Evolutionary conservation across 495 filamentous ascomycete species (phyloP).

Genomic region (Cercophora scortea): DNA sequence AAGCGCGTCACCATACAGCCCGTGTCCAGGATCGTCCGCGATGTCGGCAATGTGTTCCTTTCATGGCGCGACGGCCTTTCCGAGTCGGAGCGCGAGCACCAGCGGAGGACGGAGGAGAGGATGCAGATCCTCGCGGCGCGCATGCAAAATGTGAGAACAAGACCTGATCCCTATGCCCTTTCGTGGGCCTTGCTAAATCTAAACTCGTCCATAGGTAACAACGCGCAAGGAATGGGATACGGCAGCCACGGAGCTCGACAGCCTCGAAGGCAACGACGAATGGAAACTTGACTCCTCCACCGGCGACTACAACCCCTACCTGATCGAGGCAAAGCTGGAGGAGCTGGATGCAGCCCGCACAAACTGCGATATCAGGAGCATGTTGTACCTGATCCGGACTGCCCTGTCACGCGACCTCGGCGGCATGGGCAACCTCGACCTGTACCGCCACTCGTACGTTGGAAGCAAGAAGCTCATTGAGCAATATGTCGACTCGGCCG

Average conservation of each 20-base stretch:
- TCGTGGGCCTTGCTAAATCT: not conserved
- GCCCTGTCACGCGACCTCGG: constrained; percentile 73
- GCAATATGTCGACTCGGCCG: constrained; percentile 70
- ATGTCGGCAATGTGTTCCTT: constrained; percentile 38
- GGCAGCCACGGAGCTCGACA: constrained; percentile 71
- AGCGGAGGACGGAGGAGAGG: constrained; percentile 45
- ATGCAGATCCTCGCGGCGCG: constrained; percentile 55
- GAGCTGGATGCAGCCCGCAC: constrained; percentile 70
- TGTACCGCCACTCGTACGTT: constrained; percentile 78
- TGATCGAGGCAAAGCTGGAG: constrained; percentile 60
- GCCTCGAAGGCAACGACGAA: constrained; percentile 67
- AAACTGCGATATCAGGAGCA: constrained; percentile 58
- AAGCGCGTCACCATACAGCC: constrained; percentile 8
- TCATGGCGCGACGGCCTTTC: constrained; percentile 50
- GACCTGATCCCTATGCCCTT: not conserved
- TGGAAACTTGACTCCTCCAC: constrained; percentile 61
- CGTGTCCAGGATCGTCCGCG: constrained; percentile 13
- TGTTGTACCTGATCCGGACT: constrained; percentile 78
- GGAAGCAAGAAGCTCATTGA: constrained; percentile 87
- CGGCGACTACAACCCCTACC: constrained; percentile 58
- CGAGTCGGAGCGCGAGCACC: constrained; percentile 44
- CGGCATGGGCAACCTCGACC: constrained; percentile 72
- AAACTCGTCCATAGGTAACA: constrained; percentile 40
- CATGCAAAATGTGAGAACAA: constrained; percentile 46
- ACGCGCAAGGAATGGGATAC: constrained; percentile 56